Percentiles rank a stretch among this genome's conserved stretches.
These are phyloP conservation scores for Xylaria scruposa DNA, from an alignment of 495 filamentous ascomycete species.

Conservation along the genomic window DNA sequence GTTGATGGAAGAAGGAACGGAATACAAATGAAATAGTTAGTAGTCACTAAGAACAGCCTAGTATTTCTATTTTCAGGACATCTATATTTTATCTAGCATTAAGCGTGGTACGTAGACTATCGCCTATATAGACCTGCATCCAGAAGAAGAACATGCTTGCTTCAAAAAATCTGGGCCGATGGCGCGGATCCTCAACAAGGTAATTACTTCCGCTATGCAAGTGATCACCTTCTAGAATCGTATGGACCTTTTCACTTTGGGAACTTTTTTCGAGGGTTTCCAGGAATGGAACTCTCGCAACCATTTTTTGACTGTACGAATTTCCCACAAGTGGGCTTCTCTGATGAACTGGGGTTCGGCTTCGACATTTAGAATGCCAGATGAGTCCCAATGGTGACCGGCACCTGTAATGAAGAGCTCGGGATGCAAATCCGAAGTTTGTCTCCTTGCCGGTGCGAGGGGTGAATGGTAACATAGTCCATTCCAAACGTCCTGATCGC, in stretches of 20 bases:
- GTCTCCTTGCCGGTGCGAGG: constrained; percentile 39
- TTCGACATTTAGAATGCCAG: constrained; percentile 51
- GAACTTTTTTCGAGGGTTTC: constrained; percentile 27
- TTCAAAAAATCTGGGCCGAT: neutral
- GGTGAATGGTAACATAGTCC: constrained; percentile 55
- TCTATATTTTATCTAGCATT: neutral
- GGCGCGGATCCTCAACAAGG: neutral
- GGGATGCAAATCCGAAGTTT: constrained; percentile 47
- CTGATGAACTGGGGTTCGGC: constrained; percentile 58
- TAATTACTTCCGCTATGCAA: neutral
- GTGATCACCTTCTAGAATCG: neutral
- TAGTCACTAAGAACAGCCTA: neutral
- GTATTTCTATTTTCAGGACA: neutral
- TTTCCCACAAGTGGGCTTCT: constrained; percentile 58
- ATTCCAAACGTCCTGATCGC: constrained; percentile 54
- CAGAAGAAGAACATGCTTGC: neutral
- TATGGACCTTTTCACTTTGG: neutral
- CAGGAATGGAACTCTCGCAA: constrained; percentile 34
- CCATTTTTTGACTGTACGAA: constrained; percentile 50
- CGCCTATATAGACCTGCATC: neutral
- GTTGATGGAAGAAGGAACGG: neutral
- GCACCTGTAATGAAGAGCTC: constrained; percentile 52
- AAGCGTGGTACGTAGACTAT: neutral
- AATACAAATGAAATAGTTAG: neutral
- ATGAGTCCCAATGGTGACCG: constrained; percentile 59